phyloP scores from a whole-genome alignment of 1,284 basidiomycete genomes.

The Irpex rosettiformis region DNA sequence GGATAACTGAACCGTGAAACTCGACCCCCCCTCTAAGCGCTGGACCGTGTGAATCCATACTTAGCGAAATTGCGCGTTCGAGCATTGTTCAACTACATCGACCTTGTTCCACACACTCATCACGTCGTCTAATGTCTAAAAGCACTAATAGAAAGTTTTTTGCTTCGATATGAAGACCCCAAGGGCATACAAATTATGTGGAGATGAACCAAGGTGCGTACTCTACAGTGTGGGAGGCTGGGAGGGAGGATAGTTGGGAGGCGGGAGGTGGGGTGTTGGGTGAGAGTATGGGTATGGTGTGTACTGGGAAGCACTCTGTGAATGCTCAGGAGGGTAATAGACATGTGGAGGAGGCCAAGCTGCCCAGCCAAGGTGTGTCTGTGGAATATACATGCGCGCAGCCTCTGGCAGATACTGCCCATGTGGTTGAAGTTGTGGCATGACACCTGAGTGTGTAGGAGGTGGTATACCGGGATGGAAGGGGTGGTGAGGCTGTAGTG shows the following conservation, averaged over 20 bases:
- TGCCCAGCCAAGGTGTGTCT: too few relatives aligned
- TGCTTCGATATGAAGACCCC: background rate
- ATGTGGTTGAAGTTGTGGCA: too few relatives aligned
- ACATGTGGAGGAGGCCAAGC: too few relatives aligned
- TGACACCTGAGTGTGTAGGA: too few relatives aligned
- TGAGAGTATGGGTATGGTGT: too few relatives aligned
- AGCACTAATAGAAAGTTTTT: background rate
- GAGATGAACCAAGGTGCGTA: background rate
- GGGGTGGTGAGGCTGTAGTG: too few relatives aligned
- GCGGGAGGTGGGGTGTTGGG: background rate
- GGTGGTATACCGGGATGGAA: too few relatives aligned
- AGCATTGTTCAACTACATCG: background rate
- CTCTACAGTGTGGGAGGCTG: background rate
- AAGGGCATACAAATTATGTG: background rate
- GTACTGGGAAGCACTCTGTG: too few relatives aligned
- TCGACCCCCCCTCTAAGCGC: background rate
- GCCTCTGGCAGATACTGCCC: too few relatives aligned
- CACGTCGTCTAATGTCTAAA: background rate
- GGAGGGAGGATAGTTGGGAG: background rate
- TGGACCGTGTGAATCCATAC: background rate
- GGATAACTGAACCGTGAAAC: background rate
- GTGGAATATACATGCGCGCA: too few relatives aligned
- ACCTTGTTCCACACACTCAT: background rate
- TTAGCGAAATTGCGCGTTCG: background rate
- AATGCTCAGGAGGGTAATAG: too few relatives aligned